Base-by-base conservation (phyloP, 306 rosid genomes). In the Abrus pulchellus region DNA sequence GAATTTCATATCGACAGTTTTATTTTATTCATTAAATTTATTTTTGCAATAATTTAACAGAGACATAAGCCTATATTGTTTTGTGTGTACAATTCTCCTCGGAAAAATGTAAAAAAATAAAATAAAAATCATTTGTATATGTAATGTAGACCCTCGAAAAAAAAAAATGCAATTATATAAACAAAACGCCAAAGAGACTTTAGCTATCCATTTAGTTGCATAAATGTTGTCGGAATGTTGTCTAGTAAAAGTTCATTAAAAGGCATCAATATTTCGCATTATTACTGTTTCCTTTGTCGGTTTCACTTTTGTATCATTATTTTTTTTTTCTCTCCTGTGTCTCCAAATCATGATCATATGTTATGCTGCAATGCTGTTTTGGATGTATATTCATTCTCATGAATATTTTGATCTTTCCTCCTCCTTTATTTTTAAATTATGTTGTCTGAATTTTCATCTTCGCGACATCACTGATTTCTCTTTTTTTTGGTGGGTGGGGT, bases 201-300 rank as follows among this genome's bases (percentile, higher is more conserved):
- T 43, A 48, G 68, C 80, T 12, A 61, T 75, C 34, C 68, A 74
- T 13, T 70, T 64, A 75, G 74, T 52, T 33, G 59, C 78, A 82
- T 74, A 74, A 49, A 68, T 61, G 76, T 62, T 86, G 89, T 86
- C 86, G 81, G 85, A 34, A 79, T 43, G 50, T 44, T 86, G 87
- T 86, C 85, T 7, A 3, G 66, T 49, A 43, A 86, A 71, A 75
- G 85, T 64, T 63, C 38, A 83, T 41, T 61, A 65, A 71, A 80
- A 33, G 57, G 68, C 41, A 86, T 52, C 38, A 64, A 72, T 60
- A 63, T 83, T 77, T 75, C 76, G 73, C 80, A 57, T 80, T 65
- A 57, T 76, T 45, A 74, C 68, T 80, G 70, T 80, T 80, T 75
- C 44, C 27, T 77, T 76, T 66, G 81, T 83, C 82, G 89, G 65